These are phyloP conservation scores for Wickerhamomyces subpelliculosus DNA, from an alignment of 805 yeast genomes.

Conservation along the genomic window DNA sequence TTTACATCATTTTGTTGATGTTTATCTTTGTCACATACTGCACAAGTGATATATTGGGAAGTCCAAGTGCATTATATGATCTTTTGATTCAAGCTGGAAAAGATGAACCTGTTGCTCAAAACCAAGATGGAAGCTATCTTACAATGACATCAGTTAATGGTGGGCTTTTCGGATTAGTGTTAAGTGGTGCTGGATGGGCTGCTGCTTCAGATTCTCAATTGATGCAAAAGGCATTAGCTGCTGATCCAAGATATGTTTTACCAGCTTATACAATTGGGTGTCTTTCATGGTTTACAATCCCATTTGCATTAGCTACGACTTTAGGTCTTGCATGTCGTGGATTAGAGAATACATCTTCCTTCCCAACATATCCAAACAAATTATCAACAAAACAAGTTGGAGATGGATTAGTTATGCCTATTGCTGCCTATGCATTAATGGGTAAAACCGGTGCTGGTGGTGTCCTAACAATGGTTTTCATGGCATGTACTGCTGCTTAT, in stretches of 20 bases:
- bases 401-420: slow-evolving; percentile 31
- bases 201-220: slow-evolving; percentile 32
- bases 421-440: slow-evolving; percentile 38
- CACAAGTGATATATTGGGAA: slow-evolving; percentile 33
- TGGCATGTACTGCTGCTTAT: slow-evolving; percentile 37
- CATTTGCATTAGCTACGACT: slow-evolving; percentile 28
- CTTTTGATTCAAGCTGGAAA: slow-evolving; percentile 29
- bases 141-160: slow-evolving; percentile 52
- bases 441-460: slow-evolving; percentile 38
- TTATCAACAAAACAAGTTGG: slow-evolving; percentile 31
- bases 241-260: slow-evolving; percentile 27
- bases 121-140: slow-evolving; percentile 74
- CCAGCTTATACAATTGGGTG: slow-evolving; percentile 32
- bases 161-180: slow-evolving; percentile 23
- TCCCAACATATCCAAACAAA: slow-evolving; percentile 34
- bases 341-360: slow-evolving; percentile 24
- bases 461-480: slow-evolving; percentile 31
- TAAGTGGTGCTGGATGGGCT: slow-evolving; percentile 25
- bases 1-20: slow-evolving; percentile 31
- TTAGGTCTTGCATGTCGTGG: slow-evolving; percentile 32
- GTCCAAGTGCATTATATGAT: slow-evolving; percentile 38
- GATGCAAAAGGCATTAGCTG: slow-evolving; percentile 37
- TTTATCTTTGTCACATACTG: slow-evolving; percentile 29
- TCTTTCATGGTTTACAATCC: slow-evolving; percentile 30
- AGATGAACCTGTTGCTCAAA: slow-evolving; percentile 49